Evolutionary conservation across 2,329 filamentous ascomycete species (phyloP).

Genomic region (Exophiala spinifera): DNA sequence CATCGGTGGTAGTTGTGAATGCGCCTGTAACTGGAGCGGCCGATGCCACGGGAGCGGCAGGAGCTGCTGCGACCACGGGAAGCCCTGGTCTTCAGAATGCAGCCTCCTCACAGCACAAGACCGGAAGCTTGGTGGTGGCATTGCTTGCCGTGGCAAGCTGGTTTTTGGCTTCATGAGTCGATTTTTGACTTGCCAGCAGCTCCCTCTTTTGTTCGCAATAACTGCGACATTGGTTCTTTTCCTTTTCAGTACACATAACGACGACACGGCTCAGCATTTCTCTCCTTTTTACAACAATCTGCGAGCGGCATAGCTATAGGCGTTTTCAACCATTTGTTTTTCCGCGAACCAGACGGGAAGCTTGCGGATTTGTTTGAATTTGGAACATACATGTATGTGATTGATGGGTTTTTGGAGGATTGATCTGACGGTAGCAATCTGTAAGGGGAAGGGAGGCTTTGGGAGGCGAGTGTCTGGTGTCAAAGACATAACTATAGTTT

Average conservation of each 20-base stretch:
- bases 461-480: background rate
- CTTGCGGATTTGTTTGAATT: background rate
- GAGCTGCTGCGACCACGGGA: constrained; percentile 26
- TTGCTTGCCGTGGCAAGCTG: constrained; percentile 11
- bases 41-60: constrained; percentile 25
- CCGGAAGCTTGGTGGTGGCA: constrained; percentile 11
- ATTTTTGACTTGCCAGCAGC: constrained; percentile 1
- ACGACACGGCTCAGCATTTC: constrained; percentile 26
- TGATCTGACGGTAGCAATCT: background rate
- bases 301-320: constrained; percentile 24
- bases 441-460: too few relatives aligned
- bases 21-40: constrained; percentile 32
- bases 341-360: background rate
- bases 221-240: too few relatives aligned
- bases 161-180: constrained; percentile 17
- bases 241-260: constrained; percentile 18
- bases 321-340: constrained; percentile 9
- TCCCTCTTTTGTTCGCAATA: background rate
- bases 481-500: background rate
- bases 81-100: constrained; percentile 42
- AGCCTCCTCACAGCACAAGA: constrained; percentile 31
- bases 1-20: constrained; percentile 45
- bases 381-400: constrained; percentile 14
- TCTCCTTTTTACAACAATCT: constrained; percentile 25
- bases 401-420: background rate